Conservation (phyloP, 1,284 basidiomycete species). For the Tremellales sp. region DNA sequence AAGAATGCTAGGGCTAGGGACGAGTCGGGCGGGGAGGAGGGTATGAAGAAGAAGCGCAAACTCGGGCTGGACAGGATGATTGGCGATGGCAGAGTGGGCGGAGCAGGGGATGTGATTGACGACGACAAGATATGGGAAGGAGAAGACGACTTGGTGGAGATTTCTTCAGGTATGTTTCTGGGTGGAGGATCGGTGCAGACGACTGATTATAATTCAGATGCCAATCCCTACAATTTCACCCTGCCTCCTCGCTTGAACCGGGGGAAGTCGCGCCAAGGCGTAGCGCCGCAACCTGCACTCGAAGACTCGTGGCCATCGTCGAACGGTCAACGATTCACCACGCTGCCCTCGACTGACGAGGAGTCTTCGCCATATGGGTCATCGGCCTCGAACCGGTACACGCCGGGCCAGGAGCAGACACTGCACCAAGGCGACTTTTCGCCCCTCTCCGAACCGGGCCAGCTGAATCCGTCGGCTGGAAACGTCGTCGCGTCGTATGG, state of each 20-base stretch:
- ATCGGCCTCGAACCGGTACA: conserved; percentile 9
- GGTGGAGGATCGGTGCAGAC: conserved; percentile 4
- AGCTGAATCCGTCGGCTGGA: conserved; percentile 10
- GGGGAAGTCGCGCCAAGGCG: conserved; percentile 2
- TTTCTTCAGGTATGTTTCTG: conserved; percentile 30
- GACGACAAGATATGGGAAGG: conserved; percentile 11
- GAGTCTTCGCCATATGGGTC: conserved; percentile 15
- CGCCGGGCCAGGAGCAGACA: conserved; percentile 22
- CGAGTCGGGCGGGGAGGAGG: conserved; percentile 16
- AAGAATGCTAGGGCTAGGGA: conserved; percentile 26
- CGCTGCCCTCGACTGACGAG: conserved; percentile 38
- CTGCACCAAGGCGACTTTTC: conserved; percentile 23
- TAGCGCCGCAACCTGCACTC: background rate
- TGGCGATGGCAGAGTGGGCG: conserved; percentile 27
- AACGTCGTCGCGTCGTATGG: conserved; percentile 24
- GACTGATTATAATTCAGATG: conserved; percentile 9
- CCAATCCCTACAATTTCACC: conserved; percentile 8
- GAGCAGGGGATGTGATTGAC: conserved; percentile 2
- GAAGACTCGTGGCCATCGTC: conserved; percentile 23
- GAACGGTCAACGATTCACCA: conserved; percentile 30
- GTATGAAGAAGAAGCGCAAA: conserved; percentile 35
- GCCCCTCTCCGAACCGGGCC: conserved; percentile 23
- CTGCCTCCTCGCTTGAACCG: conserved; percentile 14
- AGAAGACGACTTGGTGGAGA: conserved; percentile 30
- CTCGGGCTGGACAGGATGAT: conserved; percentile 44